These are phyloP conservation scores for Trichoderma atrobrunneum DNA, from an alignment of 2,329 filamentous ascomycete genomes.

Conservation along the genomic window DNA sequence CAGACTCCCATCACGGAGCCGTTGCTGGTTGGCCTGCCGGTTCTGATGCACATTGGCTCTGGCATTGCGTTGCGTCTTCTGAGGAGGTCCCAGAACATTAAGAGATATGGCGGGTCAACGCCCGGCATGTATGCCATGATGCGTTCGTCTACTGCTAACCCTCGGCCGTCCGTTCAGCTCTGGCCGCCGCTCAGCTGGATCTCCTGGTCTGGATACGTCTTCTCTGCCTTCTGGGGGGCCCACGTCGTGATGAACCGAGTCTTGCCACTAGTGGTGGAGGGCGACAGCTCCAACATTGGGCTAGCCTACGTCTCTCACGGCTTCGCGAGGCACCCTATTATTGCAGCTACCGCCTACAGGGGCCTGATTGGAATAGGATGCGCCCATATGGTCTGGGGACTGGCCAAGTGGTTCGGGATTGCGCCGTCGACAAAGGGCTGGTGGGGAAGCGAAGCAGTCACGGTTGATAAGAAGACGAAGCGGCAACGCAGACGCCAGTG, in stretches of 20 bases:
- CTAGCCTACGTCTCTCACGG: conserved; percentile 82
- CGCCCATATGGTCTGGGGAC: conserved; percentile 81
- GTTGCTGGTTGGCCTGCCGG: conserved; percentile 71
- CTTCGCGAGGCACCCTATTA: conserved; percentile 66
- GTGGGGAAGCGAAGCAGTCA: conserved; percentile 40
- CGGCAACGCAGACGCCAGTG: conserved; percentile 62
- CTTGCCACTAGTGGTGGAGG: conserved; percentile 72
- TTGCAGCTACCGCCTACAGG: conserved; percentile 67
- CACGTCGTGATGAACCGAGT: conserved; percentile 76
- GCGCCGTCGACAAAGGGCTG: conserved; percentile 55
- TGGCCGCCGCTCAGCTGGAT: conserved; percentile 74
- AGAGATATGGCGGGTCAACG: conserved; percentile 71
- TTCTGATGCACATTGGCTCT: conserved; percentile 71
- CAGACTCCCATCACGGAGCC: conserved; percentile 80
- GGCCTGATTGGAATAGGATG: conserved; percentile 65
- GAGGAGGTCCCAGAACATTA: conserved; percentile 67
- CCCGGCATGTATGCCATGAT: conserved; percentile 46
- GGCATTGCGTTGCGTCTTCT: conserved; percentile 76
- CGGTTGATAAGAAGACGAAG: conserved; percentile 50
- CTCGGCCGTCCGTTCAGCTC: conserved; percentile 27
- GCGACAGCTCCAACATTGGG: conserved; percentile 81
- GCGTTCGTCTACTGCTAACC: conserved; percentile 28
- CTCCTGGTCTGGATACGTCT: conserved; percentile 68
- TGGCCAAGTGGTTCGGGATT: conserved; percentile 74
- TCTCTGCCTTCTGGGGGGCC: conserved; percentile 62